A percentile compares a stretch with the other conserved stretches of the same genome.
Conservation (phyloP, 163 green algal genomes). For the Chlorella variabilis region DNA sequence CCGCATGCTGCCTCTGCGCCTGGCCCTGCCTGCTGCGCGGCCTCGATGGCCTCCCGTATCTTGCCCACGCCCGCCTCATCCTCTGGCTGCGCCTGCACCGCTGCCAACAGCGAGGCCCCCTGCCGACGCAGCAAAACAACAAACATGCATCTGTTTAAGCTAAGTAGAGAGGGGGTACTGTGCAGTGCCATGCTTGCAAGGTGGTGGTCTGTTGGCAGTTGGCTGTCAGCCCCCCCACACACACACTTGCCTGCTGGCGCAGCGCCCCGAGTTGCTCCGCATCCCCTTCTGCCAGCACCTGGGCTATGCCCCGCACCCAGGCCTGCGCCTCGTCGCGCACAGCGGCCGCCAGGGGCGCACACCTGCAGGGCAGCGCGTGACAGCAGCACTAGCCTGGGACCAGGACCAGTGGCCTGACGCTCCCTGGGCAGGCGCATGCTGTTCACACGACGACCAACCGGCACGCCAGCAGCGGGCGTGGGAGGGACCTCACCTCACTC, state of each 20-base stretch:
- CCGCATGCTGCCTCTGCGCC: not conserved
- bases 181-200: no score
- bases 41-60: not conserved
- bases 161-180: no score
- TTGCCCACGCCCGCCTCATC: not conserved
- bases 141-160: not conserved
- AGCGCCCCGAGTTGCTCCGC: conserved; percentile 50
- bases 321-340: conserved; percentile 76
- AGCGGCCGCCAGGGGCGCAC: conserved; percentile 63
- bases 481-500: conserved; percentile 56
- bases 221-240: no score
- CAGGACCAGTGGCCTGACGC: no score
- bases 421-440: no score
- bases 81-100: not conserved
- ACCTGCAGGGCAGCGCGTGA: conserved; percentile 55
- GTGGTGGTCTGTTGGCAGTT: not conserved
- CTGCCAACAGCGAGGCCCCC: not conserved
- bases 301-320: conserved; percentile 76
- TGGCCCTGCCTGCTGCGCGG: not conserved
- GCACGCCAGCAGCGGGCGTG: no score
- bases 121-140: not conserved
- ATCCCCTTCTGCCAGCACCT: conserved; percentile 81
- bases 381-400: no score
- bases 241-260: not conserved
- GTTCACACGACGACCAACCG: no score